A percentile compares a stretch with the other conserved stretches of the same genome.
These are phyloP conservation scores for Nicotiana tabacum DNA, from an alignment of 257 asterid species.

Conservation along the genomic window DNA sequence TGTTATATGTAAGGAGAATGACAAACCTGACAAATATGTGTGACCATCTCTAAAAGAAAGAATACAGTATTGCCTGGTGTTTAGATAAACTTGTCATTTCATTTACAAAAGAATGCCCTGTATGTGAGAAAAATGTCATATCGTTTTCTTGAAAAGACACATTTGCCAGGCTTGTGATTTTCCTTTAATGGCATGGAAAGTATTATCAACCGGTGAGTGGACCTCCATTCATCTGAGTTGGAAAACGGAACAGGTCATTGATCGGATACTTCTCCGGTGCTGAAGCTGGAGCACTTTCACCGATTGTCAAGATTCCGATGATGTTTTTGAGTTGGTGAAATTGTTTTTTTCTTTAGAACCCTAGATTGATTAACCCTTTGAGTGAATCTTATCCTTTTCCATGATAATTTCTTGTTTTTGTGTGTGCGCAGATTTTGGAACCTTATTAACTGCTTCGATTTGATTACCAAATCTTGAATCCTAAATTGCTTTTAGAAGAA, in stretches of 20 bases:
- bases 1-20: conserved; percentile 21
- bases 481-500: too few relatives aligned
- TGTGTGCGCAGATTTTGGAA: background rate
- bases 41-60: too few relatives aligned
- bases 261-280: background rate
- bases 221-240: background rate
- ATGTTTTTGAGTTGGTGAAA: background rate
- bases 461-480: too few relatives aligned
- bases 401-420: background rate
- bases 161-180: conserved; percentile 55
- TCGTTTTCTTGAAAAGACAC: background rate
- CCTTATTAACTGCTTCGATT: too few relatives aligned
- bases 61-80: too few relatives aligned
- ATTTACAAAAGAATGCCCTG: too few relatives aligned
- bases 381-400: too few relatives aligned
- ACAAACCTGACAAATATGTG: conserved; percentile 29
- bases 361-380: background rate
- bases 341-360: background rate
- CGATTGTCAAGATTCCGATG: background rate
- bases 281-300: background rate
- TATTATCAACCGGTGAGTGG: background rate
- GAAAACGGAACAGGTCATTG: background rate
- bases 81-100: too few relatives aligned
- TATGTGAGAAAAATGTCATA: too few relatives aligned
- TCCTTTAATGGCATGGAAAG: conserved; percentile 32